phyloP scores from a whole-genome alignment of 2,329 filamentous ascomycete species.

The Botrytis byssoidea region DNA sequence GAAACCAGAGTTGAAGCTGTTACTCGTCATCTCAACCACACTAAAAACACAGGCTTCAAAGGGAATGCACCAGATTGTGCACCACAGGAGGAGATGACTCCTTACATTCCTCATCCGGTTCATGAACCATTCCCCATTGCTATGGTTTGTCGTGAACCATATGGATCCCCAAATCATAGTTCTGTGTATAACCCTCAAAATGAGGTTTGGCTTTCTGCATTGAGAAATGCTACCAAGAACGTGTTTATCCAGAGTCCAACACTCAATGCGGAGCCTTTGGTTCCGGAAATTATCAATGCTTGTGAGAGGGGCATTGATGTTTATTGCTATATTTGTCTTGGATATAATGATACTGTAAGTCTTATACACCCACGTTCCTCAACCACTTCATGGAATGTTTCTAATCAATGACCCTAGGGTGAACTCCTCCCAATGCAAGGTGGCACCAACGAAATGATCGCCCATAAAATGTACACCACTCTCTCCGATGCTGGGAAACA shows the following conservation, averaged over 20 bases:
- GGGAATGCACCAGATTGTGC: slow-evolving; percentile 54
- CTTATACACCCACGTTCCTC: slow-evolving; percentile 3
- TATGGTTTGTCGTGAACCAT: slow-evolving; percentile 67
- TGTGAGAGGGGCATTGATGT: slow-evolving; percentile 67
- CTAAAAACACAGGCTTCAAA: slow-evolving; percentile 50
- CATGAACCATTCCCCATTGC: slow-evolving; percentile 66
- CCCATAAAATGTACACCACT: slow-evolving; percentile 55
- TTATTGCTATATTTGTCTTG: slow-evolving; percentile 70
- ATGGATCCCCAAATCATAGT: slow-evolving; percentile 60
- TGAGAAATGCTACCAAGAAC: slow-evolving; percentile 59
- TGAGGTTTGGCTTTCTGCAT: slow-evolving; percentile 67
- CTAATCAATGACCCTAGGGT: slow-evolving; percentile 45
- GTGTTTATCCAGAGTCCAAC: slow-evolving; percentile 81
- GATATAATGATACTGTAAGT: slow-evolving; percentile 69
- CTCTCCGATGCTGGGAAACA: slow-evolving; percentile 50
- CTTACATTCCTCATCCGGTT: slow-evolving; percentile 57
- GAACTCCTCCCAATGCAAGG: slow-evolving; percentile 74
- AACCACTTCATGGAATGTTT: neutral
- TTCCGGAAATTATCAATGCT: slow-evolving; percentile 62
- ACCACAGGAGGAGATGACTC: slow-evolving; percentile 59
- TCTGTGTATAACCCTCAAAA: slow-evolving; percentile 70
- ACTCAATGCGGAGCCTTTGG: slow-evolving; percentile 67
- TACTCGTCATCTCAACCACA: slow-evolving; percentile 65
- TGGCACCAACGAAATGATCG: slow-evolving; percentile 71
- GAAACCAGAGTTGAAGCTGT: slow-evolving; percentile 59